Base-by-base conservation (phyloP, 169 alveolate genomes). In the Cryptosporidium ryanae region DNA sequence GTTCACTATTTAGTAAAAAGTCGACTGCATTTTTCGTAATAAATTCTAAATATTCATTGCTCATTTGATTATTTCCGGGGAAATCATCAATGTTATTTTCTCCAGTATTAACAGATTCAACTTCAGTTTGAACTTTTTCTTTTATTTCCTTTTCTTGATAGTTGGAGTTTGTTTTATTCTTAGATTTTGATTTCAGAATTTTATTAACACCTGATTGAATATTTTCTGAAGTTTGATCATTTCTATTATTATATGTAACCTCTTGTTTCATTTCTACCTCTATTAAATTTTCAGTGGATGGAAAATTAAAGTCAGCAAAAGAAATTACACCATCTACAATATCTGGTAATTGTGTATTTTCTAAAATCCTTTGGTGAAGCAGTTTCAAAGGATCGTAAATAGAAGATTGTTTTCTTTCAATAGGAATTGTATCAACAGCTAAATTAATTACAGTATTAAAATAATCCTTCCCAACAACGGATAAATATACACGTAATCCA, bases 381-480 rank as follows among this genome's bases (percentile, higher is more conserved):
- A 76, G 23, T 76, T 55, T 76, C 29, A 76, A 61, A 10, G 87
- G 87, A 34, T 55, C 46, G 31, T 17, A 61, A 8, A 48, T 29
- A 5, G 87, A 59, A 23, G 38, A 38, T 55, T 76, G 87, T 55
- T 43, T 76, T 23, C 87, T 55, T 46, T 76, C 87, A 25, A 43
- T 32, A 15, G 87, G 87, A 10, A 76, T 55, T 46, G 87, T 71
- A 10, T 76, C 71, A 12, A 76, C 76, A 13, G 87, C 87, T 38
- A 76, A 12, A 21, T 46, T 76, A 15, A 76, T 76, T n/a, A 76
- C 87, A 10, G 87, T 76, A 25, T 61, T 55, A 61, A 76, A 76
- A 34, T 76, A 76, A 15, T 76, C 87, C 21, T 54, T 76, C n/a
- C 87, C 87, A 15, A 76, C 87, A n/a, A 76, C 87, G 1, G 87